Conservation (phyloP, 257 asterid genomes). For the Lantana camara region DNA sequence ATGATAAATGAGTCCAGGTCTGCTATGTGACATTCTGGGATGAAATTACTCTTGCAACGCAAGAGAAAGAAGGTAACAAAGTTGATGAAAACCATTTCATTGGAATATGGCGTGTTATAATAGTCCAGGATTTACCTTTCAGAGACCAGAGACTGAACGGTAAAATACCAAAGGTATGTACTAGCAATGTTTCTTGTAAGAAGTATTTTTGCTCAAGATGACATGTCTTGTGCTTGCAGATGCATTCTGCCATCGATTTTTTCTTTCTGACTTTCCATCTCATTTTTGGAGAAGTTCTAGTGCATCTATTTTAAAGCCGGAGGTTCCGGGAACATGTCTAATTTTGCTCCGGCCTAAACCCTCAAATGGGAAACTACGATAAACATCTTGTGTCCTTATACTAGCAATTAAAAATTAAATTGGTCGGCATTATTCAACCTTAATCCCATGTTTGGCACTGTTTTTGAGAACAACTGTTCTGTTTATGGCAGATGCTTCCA, state of each 20-base stretch:
- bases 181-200: not conserved
- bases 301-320: not conserved
- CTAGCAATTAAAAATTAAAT: slow-evolving; percentile 19
- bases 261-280: not conserved
- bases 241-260: not conserved
- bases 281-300: not conserved
- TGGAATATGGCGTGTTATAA: slow-evolving; percentile 86
- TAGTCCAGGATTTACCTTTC: slow-evolving; percentile 62
- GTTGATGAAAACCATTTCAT: slow-evolving; percentile 63
- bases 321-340: not conserved
- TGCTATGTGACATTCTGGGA: slow-evolving; percentile 99
- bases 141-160: slow-evolving; percentile 78
- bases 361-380: not conserved
- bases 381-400: not conserved
- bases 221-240: not conserved
- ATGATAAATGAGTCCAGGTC: slow-evolving; percentile 52
- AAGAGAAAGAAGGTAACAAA: slow-evolving; percentile 73
- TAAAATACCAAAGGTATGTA: slow-evolving; percentile 93
- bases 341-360: not conserved
- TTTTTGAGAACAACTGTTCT: slow-evolving; percentile 15
- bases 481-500: slow-evolving; percentile 80
- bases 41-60: slow-evolving; percentile 80
- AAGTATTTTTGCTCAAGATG: slow-evolving; percentile 1
- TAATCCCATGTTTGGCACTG: not conserved
- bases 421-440: not conserved